Percentiles rank a stretch among this genome's conserved stretches.
phyloP scores from a whole-genome alignment of 371 early-diverging fungal species.

The Coemansia linderi region DNA sequence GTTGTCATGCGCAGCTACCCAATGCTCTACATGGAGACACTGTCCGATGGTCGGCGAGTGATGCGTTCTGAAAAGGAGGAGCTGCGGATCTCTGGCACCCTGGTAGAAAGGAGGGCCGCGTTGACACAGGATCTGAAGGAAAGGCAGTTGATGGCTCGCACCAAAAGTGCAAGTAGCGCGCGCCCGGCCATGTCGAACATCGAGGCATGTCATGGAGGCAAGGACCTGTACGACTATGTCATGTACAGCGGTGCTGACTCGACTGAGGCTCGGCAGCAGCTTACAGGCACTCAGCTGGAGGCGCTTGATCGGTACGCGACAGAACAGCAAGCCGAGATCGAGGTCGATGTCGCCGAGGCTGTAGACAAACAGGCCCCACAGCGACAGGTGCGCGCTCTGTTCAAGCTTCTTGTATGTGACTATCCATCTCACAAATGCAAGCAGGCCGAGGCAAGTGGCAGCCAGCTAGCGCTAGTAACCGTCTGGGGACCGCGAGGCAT shows the following conservation, averaged over 20 bases:
- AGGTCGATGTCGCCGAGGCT: not conserved
- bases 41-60: constrained; percentile 21
- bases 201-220: not conserved
- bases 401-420: constrained; percentile 46
- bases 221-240: constrained; percentile 9
- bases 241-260: constrained; percentile 9
- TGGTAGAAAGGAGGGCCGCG: constrained; percentile 6
- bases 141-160: not conserved
- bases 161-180: not conserved
- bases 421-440: constrained; percentile 32
- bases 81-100: constrained; percentile 15
- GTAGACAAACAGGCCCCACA: constrained; percentile 22
- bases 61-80: constrained; percentile 44
- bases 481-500: constrained; percentile 36
- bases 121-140: constrained; percentile 22
- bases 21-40: constrained; percentile 40
- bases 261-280: constrained; percentile 1
- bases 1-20: constrained; percentile 49
- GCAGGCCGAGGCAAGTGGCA: not conserved
- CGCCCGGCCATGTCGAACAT: not conserved
- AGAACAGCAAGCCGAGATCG: constrained; percentile 4
- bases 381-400: constrained; percentile 29
- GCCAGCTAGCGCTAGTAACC: constrained; percentile 21
- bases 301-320: not conserved
- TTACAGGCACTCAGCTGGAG: not conserved